Conservation (phyloP, 768 basidiomycete species). For the Leccinum olivaceopallidum region DNA sequence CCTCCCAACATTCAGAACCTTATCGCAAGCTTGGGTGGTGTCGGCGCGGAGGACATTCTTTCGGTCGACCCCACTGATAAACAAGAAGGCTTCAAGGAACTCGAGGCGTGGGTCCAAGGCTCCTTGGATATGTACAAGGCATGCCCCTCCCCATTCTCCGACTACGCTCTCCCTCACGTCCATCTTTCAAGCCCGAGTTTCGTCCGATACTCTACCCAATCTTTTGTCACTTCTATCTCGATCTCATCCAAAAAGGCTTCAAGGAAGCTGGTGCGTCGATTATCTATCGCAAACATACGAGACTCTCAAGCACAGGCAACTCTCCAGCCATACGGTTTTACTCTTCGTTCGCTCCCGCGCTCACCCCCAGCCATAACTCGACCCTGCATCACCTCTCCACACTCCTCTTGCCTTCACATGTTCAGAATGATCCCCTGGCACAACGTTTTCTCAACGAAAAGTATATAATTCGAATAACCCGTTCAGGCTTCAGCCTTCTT, state of each 20-base stretch:
- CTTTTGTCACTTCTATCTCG: constrained; percentile 96
- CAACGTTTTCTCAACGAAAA: constrained; percentile 88
- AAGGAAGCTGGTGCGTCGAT: constrained; percentile 76
- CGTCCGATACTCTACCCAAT: constrained; percentile 93
- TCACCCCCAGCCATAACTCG: constrained; percentile 63
- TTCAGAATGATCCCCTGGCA: constrained; percentile 78
- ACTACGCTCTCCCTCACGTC: constrained; percentile 11
- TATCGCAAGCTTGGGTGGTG: constrained; percentile 73
- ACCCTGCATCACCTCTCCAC: constrained; percentile 79
- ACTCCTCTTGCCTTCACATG: constrained; percentile 79
- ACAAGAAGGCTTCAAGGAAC: constrained; percentile 81
- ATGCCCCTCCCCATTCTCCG: constrained; percentile 34
- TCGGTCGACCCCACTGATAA: constrained; percentile 82
- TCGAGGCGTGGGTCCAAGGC: constrained; percentile 88
- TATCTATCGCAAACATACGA: neutral
- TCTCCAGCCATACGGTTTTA: constrained; percentile 72
- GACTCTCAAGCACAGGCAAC: constrained; percentile 12
- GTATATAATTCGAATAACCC: constrained; percentile 86
- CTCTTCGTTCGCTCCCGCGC: constrained; percentile 63
- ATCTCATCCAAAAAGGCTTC: constrained; percentile 88
- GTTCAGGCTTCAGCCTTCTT: constrained; percentile 88
- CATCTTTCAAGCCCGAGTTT: constrained; percentile 74
- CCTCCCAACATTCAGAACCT: constrained; percentile 72
- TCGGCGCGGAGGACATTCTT: constrained; percentile 81
- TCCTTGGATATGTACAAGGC: constrained; percentile 91